Base-by-base conservation (phyloP, 2,329 filamentous ascomycete species). In the Knoxdaviesia capensis region DNA sequence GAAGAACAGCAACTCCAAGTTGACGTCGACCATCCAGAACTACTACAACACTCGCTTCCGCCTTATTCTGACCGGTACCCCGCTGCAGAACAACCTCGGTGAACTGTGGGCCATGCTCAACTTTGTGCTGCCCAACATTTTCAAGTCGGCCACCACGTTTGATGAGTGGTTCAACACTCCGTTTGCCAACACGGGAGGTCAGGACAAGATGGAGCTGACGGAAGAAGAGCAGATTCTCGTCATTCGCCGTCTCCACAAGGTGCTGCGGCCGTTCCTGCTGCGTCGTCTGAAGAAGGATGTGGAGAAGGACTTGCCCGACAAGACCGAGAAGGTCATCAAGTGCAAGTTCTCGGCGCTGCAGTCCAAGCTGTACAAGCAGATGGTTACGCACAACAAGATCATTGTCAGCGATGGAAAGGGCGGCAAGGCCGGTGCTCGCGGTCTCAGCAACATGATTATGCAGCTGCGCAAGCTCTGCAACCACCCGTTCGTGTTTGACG, bases 151-250 rank as follows among this genome's bases (percentile, higher is more conserved):
- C 47, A 94, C 90, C 57, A 96, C 88, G 2, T 98, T 98, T 55
- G 90, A 98, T 58, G 90, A 98, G 59, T 98, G 90, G 90, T 98
- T 98, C 75, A 98, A 96, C 57, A 98, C 90, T 30, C 90, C 90
- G 0, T 98, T 98, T 58, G 90, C 90, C 51, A 98, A 98, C 57
- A 98, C 90, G 5, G 90, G 90, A 60, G 79, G 85, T 36, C 88
- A 96, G 61, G 90, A 98, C 61, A 94, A 90, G 68, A 98, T 98
- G 83, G 88, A 96, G 56, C 69, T 98, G 48, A 93, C 82, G 8
- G 90, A 98, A 90, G 90, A 98, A 90, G 90, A 98, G 62, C 86
- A 94, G 58, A 75, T 98, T 60, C 80, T 98, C 44, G 86, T 98
- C 53, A 98, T 98, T 70, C 82, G 87, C 56, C 88, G 90, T 68